Base-by-base conservation (phyloP, 306 rosid genomes). In the Dryas alaskensis region DNA sequence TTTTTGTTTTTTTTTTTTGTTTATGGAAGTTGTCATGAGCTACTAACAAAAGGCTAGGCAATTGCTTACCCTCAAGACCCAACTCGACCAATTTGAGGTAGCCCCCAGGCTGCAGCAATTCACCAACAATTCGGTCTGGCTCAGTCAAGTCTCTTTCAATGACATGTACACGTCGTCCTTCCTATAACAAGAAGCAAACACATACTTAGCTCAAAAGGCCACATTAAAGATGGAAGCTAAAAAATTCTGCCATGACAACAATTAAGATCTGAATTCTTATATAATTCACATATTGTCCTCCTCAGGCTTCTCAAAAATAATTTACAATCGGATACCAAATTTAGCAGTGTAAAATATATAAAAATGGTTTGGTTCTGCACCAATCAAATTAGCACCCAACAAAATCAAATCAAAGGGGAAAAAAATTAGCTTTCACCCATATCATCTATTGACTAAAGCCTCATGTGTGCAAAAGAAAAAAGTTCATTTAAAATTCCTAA, bases 71-170 rank as follows among this genome's bases (percentile, higher is more conserved):
- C 70, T 89, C 78, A 59, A 93, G 90, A 67, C 88, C 93, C 79
- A 93, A 84, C 64, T 90, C 97, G 51, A 86, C 60, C 73, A 90
- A 74, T 80, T 84, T 89, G 37, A 93, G 83, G 82, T 93, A 93
- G 8, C 98, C 98, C 4, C 98, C 97, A 37, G 98, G 98, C 77
- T 93, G 98, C 45, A 93, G 82, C 70, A 93, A 78, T 78, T 93
- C 98, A 45, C 97, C 97, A 14, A 89, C 97, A 81, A 90, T 93
- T 74, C 97, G 86, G 17, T 89, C 89, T 42, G 92, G 98, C 73
- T 93, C 96, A 49, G 50, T 85, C 81, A 93, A 84, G 74, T 93
- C 98, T 68, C 98, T 89, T 58, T 93, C 98, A 47, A 93, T 85
- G 65, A 86, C 89, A 73, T 85, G 96, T 27, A 93, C 92, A 65